phyloP scores from a whole-genome alignment of 2,329 filamentous ascomycete genomes.

The Colletotrichum sp. region DNA sequence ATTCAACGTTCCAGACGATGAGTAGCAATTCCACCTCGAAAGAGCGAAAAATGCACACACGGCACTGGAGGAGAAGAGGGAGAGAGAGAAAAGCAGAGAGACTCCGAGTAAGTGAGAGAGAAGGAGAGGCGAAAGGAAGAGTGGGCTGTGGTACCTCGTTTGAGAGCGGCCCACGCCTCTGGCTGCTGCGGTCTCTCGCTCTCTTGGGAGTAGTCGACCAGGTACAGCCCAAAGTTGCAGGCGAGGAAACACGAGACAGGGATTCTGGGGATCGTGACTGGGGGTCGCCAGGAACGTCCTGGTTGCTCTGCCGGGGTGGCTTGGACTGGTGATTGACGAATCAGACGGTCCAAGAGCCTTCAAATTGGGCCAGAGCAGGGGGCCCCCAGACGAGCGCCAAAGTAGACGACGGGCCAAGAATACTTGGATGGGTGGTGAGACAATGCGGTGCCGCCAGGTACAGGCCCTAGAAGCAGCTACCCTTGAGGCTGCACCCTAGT shows the following conservation, averaged over 20 bases:
- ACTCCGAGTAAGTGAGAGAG: slow-evolving; percentile 2
- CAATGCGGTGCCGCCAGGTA: slow-evolving; percentile 18
- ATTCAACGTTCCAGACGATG: slow-evolving; percentile 27
- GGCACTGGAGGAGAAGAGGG: slow-evolving; percentile 8
- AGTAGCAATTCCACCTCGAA: slow-evolving; percentile 22
- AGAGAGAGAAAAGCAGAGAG: not conserved
- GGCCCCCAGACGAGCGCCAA: not conserved
- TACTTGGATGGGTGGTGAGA: slow-evolving; percentile 17
- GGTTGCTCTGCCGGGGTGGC: not conserved
- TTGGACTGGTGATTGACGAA: slow-evolving; percentile 6
- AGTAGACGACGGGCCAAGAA: slow-evolving; percentile 17
- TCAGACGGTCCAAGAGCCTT: slow-evolving; percentile 1
- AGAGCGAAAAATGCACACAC: slow-evolving; percentile 22
- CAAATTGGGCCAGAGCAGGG: slow-evolving; percentile 1
- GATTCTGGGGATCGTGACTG: slow-evolving; percentile 9
- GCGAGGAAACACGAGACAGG: slow-evolving; percentile 23
- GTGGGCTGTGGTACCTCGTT: slow-evolving; percentile 8
- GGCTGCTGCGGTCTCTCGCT: not conserved
- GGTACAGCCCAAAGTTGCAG: slow-evolving; percentile 14
- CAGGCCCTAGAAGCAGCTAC: slow-evolving; percentile 15
- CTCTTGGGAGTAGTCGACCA: slow-evolving; percentile 8
- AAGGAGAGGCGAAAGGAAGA: slow-evolving; percentile 17
- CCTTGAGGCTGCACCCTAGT: slow-evolving; percentile 13
- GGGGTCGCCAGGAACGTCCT: slow-evolving; percentile 4
- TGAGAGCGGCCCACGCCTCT: not conserved